These are phyloP conservation scores for Penicillium sp. DNA, from an alignment of 2,329 filamentous ascomycete species.

Conservation along the genomic window DNA sequence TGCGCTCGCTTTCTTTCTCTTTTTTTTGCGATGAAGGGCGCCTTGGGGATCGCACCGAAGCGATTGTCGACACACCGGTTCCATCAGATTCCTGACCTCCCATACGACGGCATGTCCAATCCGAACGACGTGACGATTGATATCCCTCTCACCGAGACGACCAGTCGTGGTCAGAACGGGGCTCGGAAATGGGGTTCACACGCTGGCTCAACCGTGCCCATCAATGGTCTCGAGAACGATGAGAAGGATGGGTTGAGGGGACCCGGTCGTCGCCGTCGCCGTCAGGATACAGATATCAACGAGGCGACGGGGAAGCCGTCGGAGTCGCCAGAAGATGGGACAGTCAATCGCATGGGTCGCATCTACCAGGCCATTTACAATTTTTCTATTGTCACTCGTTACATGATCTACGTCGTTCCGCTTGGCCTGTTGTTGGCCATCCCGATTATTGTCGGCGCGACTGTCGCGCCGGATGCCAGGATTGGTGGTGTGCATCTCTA, in stretches of 20 bases:
- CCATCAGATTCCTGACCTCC: conserved; percentile 43
- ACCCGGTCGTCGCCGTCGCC: conserved; percentile 38
- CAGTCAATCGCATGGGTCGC: conserved; percentile 61
- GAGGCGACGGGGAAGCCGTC: conserved; percentile 37
- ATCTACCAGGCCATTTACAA: conserved; percentile 65
- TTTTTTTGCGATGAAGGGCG: conserved; percentile 36
- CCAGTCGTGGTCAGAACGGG: conserved; percentile 53
- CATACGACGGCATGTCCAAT: conserved; percentile 47
- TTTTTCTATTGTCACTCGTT: conserved; percentile 65
- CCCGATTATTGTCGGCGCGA: conserved; percentile 66
- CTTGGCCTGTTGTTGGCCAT: conserved; percentile 62
- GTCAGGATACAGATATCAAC: conserved; percentile 31
- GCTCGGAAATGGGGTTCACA: conserved; percentile 46
- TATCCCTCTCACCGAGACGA: conserved; percentile 63
- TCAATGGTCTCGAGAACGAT: not conserved
- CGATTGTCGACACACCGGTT: conserved; percentile 52
- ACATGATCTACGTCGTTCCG: conserved; percentile 65
- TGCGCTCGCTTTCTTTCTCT: conserved; percentile 11
- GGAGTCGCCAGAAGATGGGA: conserved; percentile 56
- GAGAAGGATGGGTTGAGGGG: conserved; percentile 33
- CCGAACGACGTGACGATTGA: conserved; percentile 61
- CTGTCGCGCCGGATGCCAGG: conserved; percentile 49
- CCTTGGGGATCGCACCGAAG: conserved; percentile 43
- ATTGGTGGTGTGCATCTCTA: conserved; percentile 61
- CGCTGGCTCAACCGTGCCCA: conserved; percentile 29